Evolutionary conservation across 768 basidiomycete species (phyloP).

Genomic region (Naganishia onofrii): DNA sequence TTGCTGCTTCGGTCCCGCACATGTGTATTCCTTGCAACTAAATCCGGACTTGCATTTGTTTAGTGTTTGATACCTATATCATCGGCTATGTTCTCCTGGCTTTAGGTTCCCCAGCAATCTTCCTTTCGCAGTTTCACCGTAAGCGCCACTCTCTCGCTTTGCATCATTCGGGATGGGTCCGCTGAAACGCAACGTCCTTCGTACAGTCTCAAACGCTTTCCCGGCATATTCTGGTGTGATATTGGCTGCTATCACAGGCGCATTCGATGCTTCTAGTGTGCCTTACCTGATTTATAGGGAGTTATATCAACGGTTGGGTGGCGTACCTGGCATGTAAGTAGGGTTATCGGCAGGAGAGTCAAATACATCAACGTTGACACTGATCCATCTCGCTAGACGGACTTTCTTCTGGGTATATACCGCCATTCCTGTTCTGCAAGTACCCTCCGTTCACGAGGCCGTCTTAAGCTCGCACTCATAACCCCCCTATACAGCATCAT

Average conservation of each 20-base stretch:
- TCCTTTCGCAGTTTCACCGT: constrained; percentile 53
- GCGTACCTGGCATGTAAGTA: constrained; percentile 35
- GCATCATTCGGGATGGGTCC: neutral
- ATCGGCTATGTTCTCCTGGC: constrained; percentile 52
- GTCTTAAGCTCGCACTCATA: neutral
- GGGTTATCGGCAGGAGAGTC: neutral
- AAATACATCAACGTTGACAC: neutral
- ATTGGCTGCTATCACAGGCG: constrained; percentile 53
- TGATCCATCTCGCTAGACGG: constrained; percentile 29
- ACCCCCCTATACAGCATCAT: constrained; percentile 40
- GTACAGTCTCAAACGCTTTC: constrained; percentile 53
- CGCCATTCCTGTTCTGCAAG: constrained; percentile 49
- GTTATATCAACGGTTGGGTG: constrained; percentile 38
- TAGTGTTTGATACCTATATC: constrained; percentile 49
- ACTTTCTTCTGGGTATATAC: constrained; percentile 53
- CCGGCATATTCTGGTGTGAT: constrained; percentile 52
- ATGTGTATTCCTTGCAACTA: too few species aligned
- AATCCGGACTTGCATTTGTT: neutral
- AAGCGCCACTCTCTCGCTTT: constrained; percentile 3
- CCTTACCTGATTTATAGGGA: constrained; percentile 50
- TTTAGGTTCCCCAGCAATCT: constrained; percentile 53
- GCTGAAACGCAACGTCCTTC: neutral
- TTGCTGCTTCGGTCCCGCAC: too few species aligned
- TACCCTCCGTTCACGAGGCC: neutral
- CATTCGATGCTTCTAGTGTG: constrained; percentile 53